Percentiles rank a stretch among this genome's conserved stretches.
Conservation (phyloP, 2,329 filamentous ascomycete genomes). For the Fusarium concolor region DNA sequence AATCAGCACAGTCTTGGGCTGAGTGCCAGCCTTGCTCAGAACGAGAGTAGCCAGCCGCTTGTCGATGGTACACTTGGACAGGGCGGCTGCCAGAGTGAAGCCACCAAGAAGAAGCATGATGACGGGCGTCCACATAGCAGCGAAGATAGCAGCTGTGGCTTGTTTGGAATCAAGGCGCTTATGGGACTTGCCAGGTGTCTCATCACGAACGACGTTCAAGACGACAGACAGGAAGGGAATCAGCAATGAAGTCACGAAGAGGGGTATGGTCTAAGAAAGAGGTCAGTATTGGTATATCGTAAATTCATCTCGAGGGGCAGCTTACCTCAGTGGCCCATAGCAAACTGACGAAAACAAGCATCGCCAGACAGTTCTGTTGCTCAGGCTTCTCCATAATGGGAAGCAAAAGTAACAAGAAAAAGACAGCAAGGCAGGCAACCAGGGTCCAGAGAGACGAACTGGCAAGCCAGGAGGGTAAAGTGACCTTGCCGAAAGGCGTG, state of each 20-base stretch:
- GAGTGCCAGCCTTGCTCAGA: constrained; percentile 93
- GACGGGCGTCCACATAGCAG: constrained; percentile 98
- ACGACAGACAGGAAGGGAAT: constrained; percentile 95
- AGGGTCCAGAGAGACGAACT: constrained; percentile 85
- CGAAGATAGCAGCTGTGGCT: constrained; percentile 86
- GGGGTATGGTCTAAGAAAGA: constrained; percentile 78
- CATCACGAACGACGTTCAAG: constrained; percentile 83
- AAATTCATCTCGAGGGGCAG: neutral
- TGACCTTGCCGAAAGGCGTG: constrained; percentile 83
- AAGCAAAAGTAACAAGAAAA: constrained; percentile 77
- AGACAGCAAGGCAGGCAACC: constrained; percentile 76
- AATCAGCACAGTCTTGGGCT: constrained; percentile 87
- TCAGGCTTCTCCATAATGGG: constrained; percentile 88
- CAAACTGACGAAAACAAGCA: constrained; percentile 92
- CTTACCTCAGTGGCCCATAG: constrained; percentile 94
- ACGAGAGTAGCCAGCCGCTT: constrained; percentile 97
- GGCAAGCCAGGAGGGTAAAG: constrained; percentile 83
- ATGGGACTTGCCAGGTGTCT: constrained; percentile 68
- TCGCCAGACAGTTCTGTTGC: constrained; percentile 94
- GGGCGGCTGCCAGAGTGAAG: constrained; percentile 92
- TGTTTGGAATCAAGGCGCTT: constrained; percentile 80
- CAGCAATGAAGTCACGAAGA: constrained; percentile 94
- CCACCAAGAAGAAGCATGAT: constrained; percentile 98
- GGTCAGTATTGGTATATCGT: constrained; percentile 20
- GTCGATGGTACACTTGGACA: constrained; percentile 98